Evolutionary conservation across 345 rosid genomes (phyloP).

Genomic region (Diplotaxis tenuifolia): DNA sequence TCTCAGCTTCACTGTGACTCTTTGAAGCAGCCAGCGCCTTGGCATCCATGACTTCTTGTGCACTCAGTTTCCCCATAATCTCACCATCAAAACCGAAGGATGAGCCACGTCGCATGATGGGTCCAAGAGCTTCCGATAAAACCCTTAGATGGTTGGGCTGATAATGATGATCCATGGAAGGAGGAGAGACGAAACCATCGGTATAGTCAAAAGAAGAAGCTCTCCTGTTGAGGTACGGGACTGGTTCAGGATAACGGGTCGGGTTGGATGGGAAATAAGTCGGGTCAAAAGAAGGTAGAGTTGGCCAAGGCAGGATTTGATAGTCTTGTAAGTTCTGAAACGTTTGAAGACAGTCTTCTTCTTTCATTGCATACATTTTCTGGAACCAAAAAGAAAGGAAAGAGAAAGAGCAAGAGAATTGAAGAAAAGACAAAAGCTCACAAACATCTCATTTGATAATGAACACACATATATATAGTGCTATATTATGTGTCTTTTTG

Average conservation of each 20-base stretch:
- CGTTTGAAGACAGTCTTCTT: slow-evolving; percentile 68
- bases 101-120: slow-evolving; percentile 58
- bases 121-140: slow-evolving; percentile 77
- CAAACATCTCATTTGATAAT: slow-evolving; percentile 40
- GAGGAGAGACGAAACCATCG: slow-evolving; percentile 30
- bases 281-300: slow-evolving; percentile 34
- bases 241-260: slow-evolving; percentile 56
- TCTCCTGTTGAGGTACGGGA: slow-evolving; percentile 65
- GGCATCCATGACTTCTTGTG: slow-evolving; percentile 96
- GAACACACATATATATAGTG: slow-evolving; percentile 31
- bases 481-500: slow-evolving; percentile 2
- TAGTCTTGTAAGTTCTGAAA: slow-evolving; percentile 58
- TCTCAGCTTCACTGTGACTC: slow-evolving; percentile 97
- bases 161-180: slow-evolving; percentile 40
- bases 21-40: slow-evolving; percentile 97
- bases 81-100: slow-evolving; percentile 73
- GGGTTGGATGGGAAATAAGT: slow-evolving; percentile 39
- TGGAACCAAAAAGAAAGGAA: slow-evolving; percentile 15
- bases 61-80: slow-evolving; percentile 69
- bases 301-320: slow-evolving; percentile 41
- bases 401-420: slow-evolving; percentile 5
- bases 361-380: slow-evolving; percentile 61
- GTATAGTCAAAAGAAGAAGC: slow-evolving; percentile 40
- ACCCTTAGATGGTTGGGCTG: slow-evolving; percentile 66
- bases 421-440: slow-evolving; percentile 37